phyloP scores from a whole-genome alignment of 2,329 filamentous ascomycete genomes.

The Grosmannia clavigera region DNA sequence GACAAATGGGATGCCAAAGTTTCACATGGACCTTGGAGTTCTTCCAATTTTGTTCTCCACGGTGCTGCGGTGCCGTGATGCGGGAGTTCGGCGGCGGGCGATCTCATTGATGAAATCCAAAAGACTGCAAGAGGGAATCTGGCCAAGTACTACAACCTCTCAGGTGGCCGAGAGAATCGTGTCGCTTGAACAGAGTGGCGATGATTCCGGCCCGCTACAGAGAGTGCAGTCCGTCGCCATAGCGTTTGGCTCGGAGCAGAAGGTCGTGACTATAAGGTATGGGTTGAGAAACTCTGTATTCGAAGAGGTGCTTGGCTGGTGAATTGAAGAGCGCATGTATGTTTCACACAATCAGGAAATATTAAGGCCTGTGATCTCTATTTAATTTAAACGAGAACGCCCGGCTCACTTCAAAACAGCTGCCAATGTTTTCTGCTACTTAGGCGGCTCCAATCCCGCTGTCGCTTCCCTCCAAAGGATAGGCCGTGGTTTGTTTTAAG shows the following conservation, averaged over 20 bases:
- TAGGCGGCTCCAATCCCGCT: not conserved
- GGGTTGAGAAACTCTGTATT: not conserved
- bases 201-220: not conserved
- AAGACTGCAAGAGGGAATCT: constrained; percentile 8
- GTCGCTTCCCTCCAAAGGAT: not conserved
- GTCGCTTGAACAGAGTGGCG: not conserved
- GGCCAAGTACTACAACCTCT: constrained; percentile 3
- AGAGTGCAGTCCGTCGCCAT: not conserved
- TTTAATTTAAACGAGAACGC: not conserved
- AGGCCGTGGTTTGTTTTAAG: not conserved
- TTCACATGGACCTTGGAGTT: constrained; percentile 10
- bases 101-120: constrained; percentile 1
- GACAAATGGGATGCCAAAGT: not conserved
- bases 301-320: not conserved
- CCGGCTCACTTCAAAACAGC: not conserved
- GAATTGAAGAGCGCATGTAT: no score
- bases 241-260: not conserved
- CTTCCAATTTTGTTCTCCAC: constrained; percentile 7
- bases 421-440: not conserved
- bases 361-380: not conserved
- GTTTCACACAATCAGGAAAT: not conserved
- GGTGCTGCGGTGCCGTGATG: constrained; percentile 3
- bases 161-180: constrained; percentile 2
- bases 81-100: constrained; percentile 3
- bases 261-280: not conserved